A percentile compares a stretch with the other conserved stretches of the same genome.
Evolutionary conservation across 2,329 filamentous ascomycete genomes (phyloP).

Genomic region (Cladosporium sphaerospermum): DNA sequence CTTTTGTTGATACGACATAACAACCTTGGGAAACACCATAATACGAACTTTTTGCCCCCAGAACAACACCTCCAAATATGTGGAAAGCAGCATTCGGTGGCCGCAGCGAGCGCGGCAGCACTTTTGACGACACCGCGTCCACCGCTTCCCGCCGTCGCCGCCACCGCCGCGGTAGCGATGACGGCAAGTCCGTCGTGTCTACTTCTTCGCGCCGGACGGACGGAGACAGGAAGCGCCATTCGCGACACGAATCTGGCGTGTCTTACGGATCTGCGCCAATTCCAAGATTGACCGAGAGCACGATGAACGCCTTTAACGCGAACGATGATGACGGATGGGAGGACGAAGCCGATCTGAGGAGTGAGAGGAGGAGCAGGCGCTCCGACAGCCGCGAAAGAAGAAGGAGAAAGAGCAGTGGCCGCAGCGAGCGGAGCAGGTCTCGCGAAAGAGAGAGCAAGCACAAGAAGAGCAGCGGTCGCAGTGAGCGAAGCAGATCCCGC

Average conservation of each 20-base stretch:
- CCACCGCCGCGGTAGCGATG: constrained; percentile 15
- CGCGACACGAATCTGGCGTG: constrained; percentile 30
- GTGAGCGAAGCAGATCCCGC: constrained; percentile 7
- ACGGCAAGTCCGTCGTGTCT: constrained; percentile 19
- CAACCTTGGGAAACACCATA: neutral
- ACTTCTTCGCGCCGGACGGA: constrained; percentile 19
- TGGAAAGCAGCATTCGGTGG: constrained; percentile 32
- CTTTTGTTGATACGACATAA: constrained; percentile 2
- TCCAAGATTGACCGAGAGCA: constrained; percentile 29
- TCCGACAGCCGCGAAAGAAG: constrained; percentile 6
- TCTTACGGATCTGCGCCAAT: constrained; percentile 16
- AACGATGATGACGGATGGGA: constrained; percentile 30
- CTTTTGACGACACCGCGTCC: constrained; percentile 21
- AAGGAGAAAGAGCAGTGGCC: constrained; percentile 22
- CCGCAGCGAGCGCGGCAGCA: constrained; percentile 26
- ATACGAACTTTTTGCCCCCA: neutral
- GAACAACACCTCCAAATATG: constrained; percentile 17
- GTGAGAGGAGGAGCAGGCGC: constrained; percentile 22
- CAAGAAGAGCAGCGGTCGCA: constrained; percentile 15
- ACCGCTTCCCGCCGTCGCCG: constrained; percentile 8
- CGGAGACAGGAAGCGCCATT: constrained; percentile 26
- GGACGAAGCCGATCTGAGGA: constrained; percentile 23
- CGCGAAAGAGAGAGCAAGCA: constrained; percentile 18
- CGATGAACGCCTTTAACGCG: constrained; percentile 26
- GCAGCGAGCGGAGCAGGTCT: constrained; percentile 17